phyloP scores from a whole-genome alignment of 805 yeast species.

The Metschnikowia henanensis region DNA sequence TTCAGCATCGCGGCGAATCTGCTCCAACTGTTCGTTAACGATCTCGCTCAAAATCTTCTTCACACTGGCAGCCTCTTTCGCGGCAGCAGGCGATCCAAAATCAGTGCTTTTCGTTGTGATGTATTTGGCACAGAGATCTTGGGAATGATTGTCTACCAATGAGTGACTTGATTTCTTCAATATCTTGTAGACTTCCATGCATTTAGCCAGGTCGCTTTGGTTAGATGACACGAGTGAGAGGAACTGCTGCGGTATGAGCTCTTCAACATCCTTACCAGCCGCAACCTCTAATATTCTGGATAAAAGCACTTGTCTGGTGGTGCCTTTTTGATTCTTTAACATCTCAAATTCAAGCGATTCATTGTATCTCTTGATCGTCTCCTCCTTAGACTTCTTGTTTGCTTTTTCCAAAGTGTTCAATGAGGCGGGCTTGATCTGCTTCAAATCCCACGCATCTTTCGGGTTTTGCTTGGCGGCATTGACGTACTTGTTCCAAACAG shows the following conservation, averaged over 20 bases:
- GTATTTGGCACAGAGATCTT: slow-evolving; percentile 24
- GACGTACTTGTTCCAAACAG: slow-evolving; percentile 75
- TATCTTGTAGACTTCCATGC: slow-evolving; percentile 30
- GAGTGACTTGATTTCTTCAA: slow-evolving; percentile 29
- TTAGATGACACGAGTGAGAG: slow-evolving; percentile 14
- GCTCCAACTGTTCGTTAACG: slow-evolving; percentile 33
- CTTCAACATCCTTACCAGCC: slow-evolving; percentile 24
- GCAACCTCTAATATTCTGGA: slow-evolving; percentile 40
- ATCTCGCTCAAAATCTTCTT: slow-evolving; percentile 39
- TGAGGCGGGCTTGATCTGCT: slow-evolving; percentile 41
- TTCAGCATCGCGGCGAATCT: slow-evolving; percentile 30
- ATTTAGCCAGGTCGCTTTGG: slow-evolving; percentile 33
- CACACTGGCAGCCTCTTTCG: slow-evolving; percentile 31
- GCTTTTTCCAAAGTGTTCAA: slow-evolving; percentile 28
- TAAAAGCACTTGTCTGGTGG: slow-evolving; percentile 50
- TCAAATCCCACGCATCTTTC: slow-evolving; percentile 51
- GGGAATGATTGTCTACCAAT: slow-evolving; percentile 21
- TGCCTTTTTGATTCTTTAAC: slow-evolving; percentile 40
- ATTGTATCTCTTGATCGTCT: slow-evolving; percentile 31
- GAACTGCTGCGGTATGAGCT: slow-evolving; percentile 19
- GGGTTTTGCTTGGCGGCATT: slow-evolving; percentile 58
- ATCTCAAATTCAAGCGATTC: slow-evolving; percentile 40
- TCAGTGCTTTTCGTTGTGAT: slow-evolving; percentile 38
- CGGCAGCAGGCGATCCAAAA: slow-evolving; percentile 28
- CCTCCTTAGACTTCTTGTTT: slow-evolving; percentile 13